Evolutionary conservation across 176 grass and related monocot genomes (phyloP).

Genomic region (Carex littledalei): DNA sequence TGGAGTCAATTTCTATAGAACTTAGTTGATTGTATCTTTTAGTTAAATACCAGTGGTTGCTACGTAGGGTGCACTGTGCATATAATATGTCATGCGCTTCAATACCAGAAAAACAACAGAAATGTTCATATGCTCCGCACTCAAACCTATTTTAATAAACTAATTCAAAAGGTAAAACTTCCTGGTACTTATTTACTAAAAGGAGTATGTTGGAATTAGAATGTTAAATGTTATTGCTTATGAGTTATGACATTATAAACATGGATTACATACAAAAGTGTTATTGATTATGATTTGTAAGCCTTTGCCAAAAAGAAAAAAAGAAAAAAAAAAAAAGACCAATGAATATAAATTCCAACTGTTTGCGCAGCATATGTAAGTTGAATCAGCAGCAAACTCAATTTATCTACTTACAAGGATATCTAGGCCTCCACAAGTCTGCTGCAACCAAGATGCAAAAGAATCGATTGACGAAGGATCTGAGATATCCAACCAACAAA

Average conservation of each 20-base stretch:
- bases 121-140: background rate
- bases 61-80: background rate
- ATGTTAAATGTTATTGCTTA: background rate
- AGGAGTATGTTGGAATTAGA: background rate
- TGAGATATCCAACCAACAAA: conserved; percentile 61
- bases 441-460: conserved; percentile 61
- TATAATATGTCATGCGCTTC: background rate
- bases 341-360: background rate
- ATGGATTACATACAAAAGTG: background rate
- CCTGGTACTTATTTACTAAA: background rate
- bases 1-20: background rate
- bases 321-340: background rate
- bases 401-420: conserved; percentile 48
- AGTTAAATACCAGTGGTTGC: background rate
- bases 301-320: background rate
- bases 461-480: conserved; percentile 45
- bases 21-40: background rate
- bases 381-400: background rate
- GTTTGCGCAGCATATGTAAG: background rate
- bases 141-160: background rate
- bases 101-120: background rate
- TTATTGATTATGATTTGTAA: background rate
- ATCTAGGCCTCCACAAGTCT: conserved; percentile 52
- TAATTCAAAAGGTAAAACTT: background rate
- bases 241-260: background rate